Base-by-base conservation (phyloP, 2,329 filamentous ascomycete genomes). In the Chrysoporthe austroafricana region DNA sequence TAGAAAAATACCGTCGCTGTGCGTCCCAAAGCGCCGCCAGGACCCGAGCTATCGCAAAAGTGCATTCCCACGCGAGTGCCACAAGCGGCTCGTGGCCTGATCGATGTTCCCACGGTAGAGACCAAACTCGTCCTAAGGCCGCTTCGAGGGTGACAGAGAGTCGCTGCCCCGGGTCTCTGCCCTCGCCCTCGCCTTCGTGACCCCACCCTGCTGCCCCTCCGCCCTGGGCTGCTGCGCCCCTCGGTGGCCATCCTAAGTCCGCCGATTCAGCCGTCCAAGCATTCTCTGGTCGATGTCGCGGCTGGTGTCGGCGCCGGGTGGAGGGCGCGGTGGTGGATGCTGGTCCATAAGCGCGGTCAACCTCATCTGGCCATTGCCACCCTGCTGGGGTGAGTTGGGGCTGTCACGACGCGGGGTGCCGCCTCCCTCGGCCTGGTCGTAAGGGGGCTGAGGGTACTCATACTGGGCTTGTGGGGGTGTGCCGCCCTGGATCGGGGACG, bases 231-330 rank as follows among this genome's bases (percentile, higher is more conserved):
- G 52, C 48, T 66, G 63, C 48, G 60, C 67, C 65, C 62, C 69
- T 64, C 43, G 70, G 71, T 71, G 43, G 7, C 11, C 56, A 32
- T 64, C 44, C 62, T 67, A 70, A 32, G 67, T 69, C 46, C 77
- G 76, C 59, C 81, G 78, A 70, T 86, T 84, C 63, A 87, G 74
- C 48, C 83, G 81, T 50, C 82, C 81, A 66, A 88, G 78, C 86
- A 88, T 88, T 68, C 77, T 81, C 71, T 81, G 80, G 72, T 88
- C 86, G 67, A 87, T 86, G 66, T 87, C 85, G 71, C 79, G 83
- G 18, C 71, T 73, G 14, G 73, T 57, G 50, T 69, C 69, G 58
- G 43, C 66, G 69, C 32, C 72, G 69, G 50, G 66, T 16, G 69
- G 69, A 13, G 69, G 67, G n/a, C 67, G 70, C 9, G 70, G 66